Base-by-base conservation (phyloP, 2,329 filamentous ascomycete genomes). In the Septoria linicola region DNA sequence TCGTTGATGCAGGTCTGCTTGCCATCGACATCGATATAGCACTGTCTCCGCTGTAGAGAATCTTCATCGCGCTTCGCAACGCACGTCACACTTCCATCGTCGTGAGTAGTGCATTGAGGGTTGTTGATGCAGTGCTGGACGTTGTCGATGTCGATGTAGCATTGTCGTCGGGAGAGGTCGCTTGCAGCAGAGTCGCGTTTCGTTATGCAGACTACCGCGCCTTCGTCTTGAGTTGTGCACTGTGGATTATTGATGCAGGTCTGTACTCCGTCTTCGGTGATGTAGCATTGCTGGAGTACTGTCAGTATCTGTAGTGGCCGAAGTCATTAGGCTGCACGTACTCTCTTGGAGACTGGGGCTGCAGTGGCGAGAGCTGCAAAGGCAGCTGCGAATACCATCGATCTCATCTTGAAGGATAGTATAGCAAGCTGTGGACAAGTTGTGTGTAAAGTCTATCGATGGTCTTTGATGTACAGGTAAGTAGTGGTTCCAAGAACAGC, bases 81-180 rank as follows among this genome's bases (percentile, higher is more conserved):
- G 46, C 57, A 59, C 13, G 35, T 34, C 14, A 41, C 25, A 6
- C 16, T 35, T 16, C 54, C 57, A 21, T 57, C 51, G 8, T 39
- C 41, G 23, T 50, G 19, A 8, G 45, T 55, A 7, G 40, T 51
- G 49, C 57, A 59, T 6, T 45, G 51, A 31, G 57, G 57, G 21
- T 20, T 39, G 14, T 51, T 34, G 45, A 44, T 55, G 46, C 57
- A 59, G n/a, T 21, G 40, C 35, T 59, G 57, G 1, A 53, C 43
- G 14, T 54, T 49, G 21, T 52, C 27, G 21, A 27, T 8, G 41
- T 54, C 50, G 46, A 56, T 48, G 25, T 34, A 53, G 40, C 57
- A 59, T 51, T 59, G 56, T 35, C n/a, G n/a, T n/a, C n/a, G n/a
- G n/a, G n/a, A n/a, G n/a, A n/a, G n/a, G n/a, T n/a, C n/a, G n/a